Evolutionary conservation across 2,329 filamentous ascomycete species (phyloP), one percentile per base, ranked within the genome.

Genomic region (Plectosphaerella plurivora): DNA sequence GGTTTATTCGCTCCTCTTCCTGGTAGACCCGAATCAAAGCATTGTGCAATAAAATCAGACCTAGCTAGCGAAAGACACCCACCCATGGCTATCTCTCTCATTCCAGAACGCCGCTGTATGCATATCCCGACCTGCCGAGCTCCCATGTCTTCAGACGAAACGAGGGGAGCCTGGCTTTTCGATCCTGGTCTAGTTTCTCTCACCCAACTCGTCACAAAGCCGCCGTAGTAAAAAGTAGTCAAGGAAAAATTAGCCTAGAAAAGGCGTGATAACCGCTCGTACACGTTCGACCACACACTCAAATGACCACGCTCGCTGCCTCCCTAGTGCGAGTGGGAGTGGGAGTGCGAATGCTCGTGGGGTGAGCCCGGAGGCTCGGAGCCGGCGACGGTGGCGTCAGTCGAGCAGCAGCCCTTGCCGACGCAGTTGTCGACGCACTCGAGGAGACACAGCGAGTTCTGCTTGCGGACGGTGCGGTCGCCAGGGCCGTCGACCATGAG

Each of bases 371-470:
- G 64, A 45, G 62, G 60, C 47, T 67, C 55, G 22, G 51, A 49
- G 60, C 67, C 33, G 63, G 68, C 45, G 55, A 64, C 15, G 62
- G 63, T 15, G 63, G 68, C 39, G 53, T 63, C 1, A 60, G 59
- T 51, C 2, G 67, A 60, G 59, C 75, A 79, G 66, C 76, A 79
- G 14, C 73, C 74, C 60, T 70, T 67, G 15, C 65, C 74, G 4
- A 69, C 66, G 53, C 76, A 79, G 53, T 77, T 65, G 47, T 78
- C 75, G 10, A 78, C 72, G 51, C 76, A 79, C 55, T 79, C 78
- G 4, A 84, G 68, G 36, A 84, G 68, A 56, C 79, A 82, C 2
- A 66, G 39, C n/a, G 48, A 44, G 24, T 50, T 59, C 39, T 62
- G 59, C 25, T 60, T 59, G 46, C 61, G 16, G 65, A 61, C 15